Evolutionary conservation across 805 yeast genomes (phyloP).

Genomic region (Kodamaea hsintzibuensis): DNA sequence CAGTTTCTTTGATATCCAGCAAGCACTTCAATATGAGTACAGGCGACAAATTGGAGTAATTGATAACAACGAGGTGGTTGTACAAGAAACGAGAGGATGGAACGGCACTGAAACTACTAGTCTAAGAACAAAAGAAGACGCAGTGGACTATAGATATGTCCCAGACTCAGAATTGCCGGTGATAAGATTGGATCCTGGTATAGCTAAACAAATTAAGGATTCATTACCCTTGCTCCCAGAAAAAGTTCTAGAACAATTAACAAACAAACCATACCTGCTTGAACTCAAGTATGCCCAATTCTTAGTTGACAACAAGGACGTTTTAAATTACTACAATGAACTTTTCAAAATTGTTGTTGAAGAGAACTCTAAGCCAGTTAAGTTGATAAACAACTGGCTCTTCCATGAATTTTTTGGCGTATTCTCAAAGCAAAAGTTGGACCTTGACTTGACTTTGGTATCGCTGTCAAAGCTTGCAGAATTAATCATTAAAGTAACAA

Average conservation of each 20-base stretch:
- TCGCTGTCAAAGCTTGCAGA: conserved; percentile 51
- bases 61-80: conserved; percentile 28
- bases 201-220: conserved; percentile 42
- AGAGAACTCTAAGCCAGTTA: conserved; percentile 25
- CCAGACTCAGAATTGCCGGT: conserved; percentile 89
- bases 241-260: conserved; percentile 46
- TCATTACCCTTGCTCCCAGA: conserved; percentile 66
- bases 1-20: conserved; percentile 74
- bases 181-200: conserved; percentile 45
- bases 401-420: conserved; percentile 79
- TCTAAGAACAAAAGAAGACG: conserved; percentile 74
- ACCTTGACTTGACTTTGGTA: conserved; percentile 27
- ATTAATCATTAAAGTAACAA: conserved; percentile 51
- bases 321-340: conserved; percentile 54
- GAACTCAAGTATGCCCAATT: conserved; percentile 76
- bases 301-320: conserved; percentile 49
- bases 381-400: conserved; percentile 70
- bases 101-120: conserved; percentile 69
- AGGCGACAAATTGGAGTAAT: conserved; percentile 61
- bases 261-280: conserved; percentile 42
- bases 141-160: conserved; percentile 87
- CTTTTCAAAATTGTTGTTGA: conserved; percentile 32
- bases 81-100: conserved; percentile 89
- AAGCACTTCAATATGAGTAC: conserved; percentile 75
- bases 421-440: conserved; percentile 50